Base-by-base conservation (phyloP, 2,329 filamentous ascomycete species). In the Aspergillus amoenus region DNA sequence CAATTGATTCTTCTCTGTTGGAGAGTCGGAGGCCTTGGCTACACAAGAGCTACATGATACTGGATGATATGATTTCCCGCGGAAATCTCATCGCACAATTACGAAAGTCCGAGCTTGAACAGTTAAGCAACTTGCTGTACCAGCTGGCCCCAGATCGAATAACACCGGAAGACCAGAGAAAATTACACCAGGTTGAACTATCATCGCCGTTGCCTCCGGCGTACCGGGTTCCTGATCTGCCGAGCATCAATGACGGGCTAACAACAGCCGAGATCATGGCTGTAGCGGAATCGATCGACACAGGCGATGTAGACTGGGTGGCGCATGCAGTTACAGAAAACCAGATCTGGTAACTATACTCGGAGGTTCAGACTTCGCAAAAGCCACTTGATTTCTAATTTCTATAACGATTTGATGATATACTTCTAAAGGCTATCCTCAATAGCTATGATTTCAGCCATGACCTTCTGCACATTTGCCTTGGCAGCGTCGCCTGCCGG, bases 211-310 rank as follows among this genome's bases (percentile, higher is more conserved):
- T 41, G n/a, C 55, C 18, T 8, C 45, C 13, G 15, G 39, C 49
- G 0, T 56, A 54, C 24, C 62, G 61, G 7, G 39, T 56, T 8
- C 47, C 57, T 2, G 57, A 53, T 1, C 27, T 57, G 11, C 37
- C 52, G 30, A 66, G 63, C 3, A 66, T 68, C 30, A 71, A 72
- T 18, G 68, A 73, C 17, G 75, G 74, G 37, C 64, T 81, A 12
- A 79, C 77, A 0, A 75, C 76, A 2, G 77, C 74, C 2, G 77
- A 81, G 50, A 79, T 81, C 40, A 73, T 81, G 59, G 78, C 78
- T 3, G 73, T 81, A 58, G 78, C 79, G 0, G 77, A 81, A 45
- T 79, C 78, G 12, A 80, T 82, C 55, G 79, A 78, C 61, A 70
- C 61, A 21, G 65, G 67, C 48, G 75, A 79, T 32, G 76, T 76